Percentiles rank a stretch among this genome's conserved stretches.
Conservation (phyloP, 1,284 basidiomycete species). For the Mycena citricolor region DNA sequence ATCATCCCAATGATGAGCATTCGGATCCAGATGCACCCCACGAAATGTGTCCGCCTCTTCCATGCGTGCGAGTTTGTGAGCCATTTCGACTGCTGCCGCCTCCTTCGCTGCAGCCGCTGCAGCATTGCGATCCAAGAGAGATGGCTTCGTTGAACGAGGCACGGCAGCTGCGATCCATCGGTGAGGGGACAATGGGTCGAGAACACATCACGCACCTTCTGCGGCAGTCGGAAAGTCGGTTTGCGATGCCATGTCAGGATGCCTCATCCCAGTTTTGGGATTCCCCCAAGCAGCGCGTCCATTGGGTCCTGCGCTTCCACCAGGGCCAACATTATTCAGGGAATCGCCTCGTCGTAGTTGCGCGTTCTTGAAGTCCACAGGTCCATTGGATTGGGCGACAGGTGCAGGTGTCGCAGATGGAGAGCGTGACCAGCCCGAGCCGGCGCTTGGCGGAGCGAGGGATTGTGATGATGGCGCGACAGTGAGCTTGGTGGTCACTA, state of each 20-base stretch:
- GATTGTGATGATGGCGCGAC: slow-evolving; percentile 55
- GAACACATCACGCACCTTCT: slow-evolving; percentile 74
- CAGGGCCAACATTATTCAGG: slow-evolving; percentile 38
- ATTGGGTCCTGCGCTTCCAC: slow-evolving; percentile 42
- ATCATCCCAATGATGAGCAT: slow-evolving; percentile 95
- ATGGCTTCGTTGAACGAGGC: slow-evolving; percentile 37
- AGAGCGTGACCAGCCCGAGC: slow-evolving; percentile 75
- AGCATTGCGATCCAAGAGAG: slow-evolving; percentile 31
- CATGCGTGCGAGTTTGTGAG: slow-evolving; percentile 60
- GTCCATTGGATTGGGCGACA: slow-evolving; percentile 44
- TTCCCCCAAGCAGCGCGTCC: slow-evolving; percentile 56
- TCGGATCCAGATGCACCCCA: slow-evolving; percentile 87
- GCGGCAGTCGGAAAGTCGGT: slow-evolving; percentile 90
- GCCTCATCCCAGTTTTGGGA: slow-evolving; percentile 39
- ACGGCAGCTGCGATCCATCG: slow-evolving; percentile 28
- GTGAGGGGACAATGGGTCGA: slow-evolving; percentile 39
- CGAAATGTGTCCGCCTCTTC: slow-evolving; percentile 90
- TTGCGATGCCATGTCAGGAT: slow-evolving; percentile 40
- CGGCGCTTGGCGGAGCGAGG: slow-evolving; percentile 53
- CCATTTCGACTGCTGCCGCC: slow-evolving; percentile 30
- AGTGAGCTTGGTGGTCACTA: slow-evolving; percentile 85
- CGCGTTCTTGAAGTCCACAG: slow-evolving; percentile 42
- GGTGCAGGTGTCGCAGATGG: slow-evolving; percentile 67
- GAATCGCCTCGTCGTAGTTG: slow-evolving; percentile 32
- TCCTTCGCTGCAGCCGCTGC: slow-evolving; percentile 29